phyloP scores from a whole-genome alignment of 768 basidiomycete genomes.

The Nidula microcarpa region DNA sequence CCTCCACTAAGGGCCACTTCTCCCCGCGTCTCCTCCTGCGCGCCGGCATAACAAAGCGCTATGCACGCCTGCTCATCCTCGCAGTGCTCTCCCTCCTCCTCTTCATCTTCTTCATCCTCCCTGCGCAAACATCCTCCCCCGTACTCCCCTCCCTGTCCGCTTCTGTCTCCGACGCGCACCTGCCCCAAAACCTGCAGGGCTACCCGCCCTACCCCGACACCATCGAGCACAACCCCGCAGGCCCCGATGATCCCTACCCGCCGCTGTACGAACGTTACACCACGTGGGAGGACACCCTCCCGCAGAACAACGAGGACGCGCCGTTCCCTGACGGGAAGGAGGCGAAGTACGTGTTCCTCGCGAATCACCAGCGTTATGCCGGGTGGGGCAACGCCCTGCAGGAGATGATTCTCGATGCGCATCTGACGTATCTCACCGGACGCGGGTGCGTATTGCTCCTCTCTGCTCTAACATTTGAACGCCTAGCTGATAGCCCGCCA shows the following conservation, averaged over 20 bases:
- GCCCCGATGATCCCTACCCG: conserved; percentile 15
- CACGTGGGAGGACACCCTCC: conserved; percentile 37
- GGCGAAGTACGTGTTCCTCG: conserved; percentile 43
- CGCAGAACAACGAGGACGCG: conserved; percentile 20
- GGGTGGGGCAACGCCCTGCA: conserved; percentile 67
- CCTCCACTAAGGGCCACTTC: background rate
- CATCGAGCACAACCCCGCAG: background rate
- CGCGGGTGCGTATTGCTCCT: conserved; percentile 38
- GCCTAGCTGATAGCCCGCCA: conserved; percentile 10
- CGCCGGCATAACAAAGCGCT: conserved; percentile 5
- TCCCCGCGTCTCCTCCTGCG: background rate
- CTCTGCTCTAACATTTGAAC: background rate
- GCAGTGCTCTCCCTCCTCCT: background rate
- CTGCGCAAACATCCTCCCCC: background rate
- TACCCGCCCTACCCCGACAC: conserved; percentile 2
- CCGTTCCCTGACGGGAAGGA: conserved; percentile 15
- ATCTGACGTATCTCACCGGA: conserved; percentile 42
- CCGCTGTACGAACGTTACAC: conserved; percentile 44
- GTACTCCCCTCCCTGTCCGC: background rate
- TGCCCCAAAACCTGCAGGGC: background rate
- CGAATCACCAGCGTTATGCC: conserved; percentile 44
- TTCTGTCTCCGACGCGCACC: background rate
- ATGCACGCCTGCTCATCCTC: conserved; percentile 8
- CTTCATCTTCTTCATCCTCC: background rate
- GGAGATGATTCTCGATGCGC: conserved; percentile 49